Percentiles rank a stretch among this genome's conserved stretches.
Evolutionary conservation across 2,329 filamentous ascomycete genomes (phyloP).

Genomic region (Cladosporium austrohemisphaericum): DNA sequence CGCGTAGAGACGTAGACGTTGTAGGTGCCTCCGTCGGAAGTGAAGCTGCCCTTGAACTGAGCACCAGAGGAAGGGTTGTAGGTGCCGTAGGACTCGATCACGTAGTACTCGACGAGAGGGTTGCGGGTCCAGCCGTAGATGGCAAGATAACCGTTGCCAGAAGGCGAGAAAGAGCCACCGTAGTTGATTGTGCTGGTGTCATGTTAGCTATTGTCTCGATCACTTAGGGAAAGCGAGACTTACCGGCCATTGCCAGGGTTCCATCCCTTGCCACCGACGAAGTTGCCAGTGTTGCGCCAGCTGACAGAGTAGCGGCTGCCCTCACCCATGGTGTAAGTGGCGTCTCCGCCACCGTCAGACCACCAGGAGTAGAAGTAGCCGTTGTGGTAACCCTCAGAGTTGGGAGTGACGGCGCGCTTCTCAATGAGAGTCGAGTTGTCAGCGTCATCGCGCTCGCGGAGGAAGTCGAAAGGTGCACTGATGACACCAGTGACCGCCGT

Average conservation of each 20-base stretch:
- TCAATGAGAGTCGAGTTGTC: slow-evolving; percentile 31
- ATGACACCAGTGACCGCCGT: slow-evolving; percentile 34
- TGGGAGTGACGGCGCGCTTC: slow-evolving; percentile 41
- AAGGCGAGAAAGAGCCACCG: slow-evolving; percentile 45
- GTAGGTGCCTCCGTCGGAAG: slow-evolving; percentile 51
- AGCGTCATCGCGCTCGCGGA: slow-evolving; percentile 27
- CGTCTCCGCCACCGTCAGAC: slow-evolving; percentile 51
- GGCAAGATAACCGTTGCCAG: slow-evolving; percentile 52
- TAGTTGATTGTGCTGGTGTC: slow-evolving; percentile 47
- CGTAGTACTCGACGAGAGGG: slow-evolving; percentile 58
- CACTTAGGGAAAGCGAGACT: slow-evolving; percentile 11
- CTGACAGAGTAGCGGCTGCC: slow-evolving; percentile 46
- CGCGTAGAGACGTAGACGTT: slow-evolving; percentile 50
- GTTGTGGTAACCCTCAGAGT: slow-evolving; percentile 48
- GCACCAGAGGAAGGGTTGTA: slow-evolving; percentile 44
- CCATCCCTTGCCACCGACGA: slow-evolving; percentile 59
- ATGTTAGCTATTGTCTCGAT: neutral
- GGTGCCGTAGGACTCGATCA: slow-evolving; percentile 52
- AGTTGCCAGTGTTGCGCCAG: slow-evolving; percentile 50
- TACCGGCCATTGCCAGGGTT: slow-evolving; percentile 51
- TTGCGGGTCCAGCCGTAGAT: slow-evolving; percentile 57
- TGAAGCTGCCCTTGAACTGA: slow-evolving; percentile 49
- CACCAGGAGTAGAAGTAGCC: slow-evolving; percentile 61
- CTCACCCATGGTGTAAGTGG: slow-evolving; percentile 54
- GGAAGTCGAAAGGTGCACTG: slow-evolving; percentile 34